Conservation (phyloP, 768 basidiomycete species). For the Boletus eberwhitei region DNA sequence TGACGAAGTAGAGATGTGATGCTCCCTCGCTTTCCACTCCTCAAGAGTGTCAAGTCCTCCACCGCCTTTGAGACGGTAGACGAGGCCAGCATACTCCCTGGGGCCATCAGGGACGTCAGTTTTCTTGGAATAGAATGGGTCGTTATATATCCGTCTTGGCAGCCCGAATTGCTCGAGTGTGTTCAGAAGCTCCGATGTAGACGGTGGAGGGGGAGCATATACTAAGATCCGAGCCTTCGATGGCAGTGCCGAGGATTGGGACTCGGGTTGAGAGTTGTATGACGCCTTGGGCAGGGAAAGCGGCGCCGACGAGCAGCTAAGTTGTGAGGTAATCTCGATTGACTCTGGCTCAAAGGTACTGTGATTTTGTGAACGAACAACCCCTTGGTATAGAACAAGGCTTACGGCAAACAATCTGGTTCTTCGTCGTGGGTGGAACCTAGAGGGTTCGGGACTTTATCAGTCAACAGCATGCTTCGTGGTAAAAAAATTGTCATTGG, state of each 20-base stretch:
- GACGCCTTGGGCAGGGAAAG: conserved; percentile 16
- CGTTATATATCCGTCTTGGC: conserved; percentile 61
- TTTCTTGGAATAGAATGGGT: conserved; percentile 77
- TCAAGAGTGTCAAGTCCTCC: conserved; percentile 54
- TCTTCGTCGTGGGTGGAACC: conserved; percentile 11
- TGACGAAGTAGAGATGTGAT: background rate
- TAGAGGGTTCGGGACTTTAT: background rate
- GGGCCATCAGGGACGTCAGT: conserved; percentile 65
- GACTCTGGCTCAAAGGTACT: conserved; percentile 19
- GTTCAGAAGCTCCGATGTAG: conserved; percentile 41
- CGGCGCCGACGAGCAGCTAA: background rate
- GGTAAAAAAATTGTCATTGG: conserved; percentile 1
- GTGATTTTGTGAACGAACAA: background rate
- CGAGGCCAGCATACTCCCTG: conserved; percentile 75
- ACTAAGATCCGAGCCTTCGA: conserved; percentile 30
- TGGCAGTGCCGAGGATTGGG: conserved; percentile 3
- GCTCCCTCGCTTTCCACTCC: conserved; percentile 46
- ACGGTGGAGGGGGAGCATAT: conserved; percentile 53
- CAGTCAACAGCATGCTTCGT: conserved; percentile 1
- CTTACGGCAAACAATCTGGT: conserved; percentile 20
- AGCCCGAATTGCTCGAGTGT: conserved; percentile 47
- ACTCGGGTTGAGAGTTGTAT: conserved; percentile 4
- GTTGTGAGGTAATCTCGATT: background rate
- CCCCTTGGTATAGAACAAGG: background rate
- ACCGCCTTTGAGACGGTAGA: conserved; percentile 69